Conservation (phyloP, 306 rosid species). For the Inga laurina region DNA sequence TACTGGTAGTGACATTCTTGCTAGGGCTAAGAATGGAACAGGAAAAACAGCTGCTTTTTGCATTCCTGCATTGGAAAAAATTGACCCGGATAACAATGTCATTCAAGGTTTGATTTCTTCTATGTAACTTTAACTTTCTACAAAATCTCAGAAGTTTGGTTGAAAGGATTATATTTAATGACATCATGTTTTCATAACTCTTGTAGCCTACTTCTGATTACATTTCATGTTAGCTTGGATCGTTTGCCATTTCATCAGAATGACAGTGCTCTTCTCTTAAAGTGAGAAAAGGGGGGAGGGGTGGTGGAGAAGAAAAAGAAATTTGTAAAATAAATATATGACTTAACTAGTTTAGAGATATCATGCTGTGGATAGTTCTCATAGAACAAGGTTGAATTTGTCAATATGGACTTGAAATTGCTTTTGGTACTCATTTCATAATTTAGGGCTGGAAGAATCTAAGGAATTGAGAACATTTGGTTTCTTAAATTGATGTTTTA, state of each 20-base stretch:
- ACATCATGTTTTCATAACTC: slow-evolving; percentile 4
- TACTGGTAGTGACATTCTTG: slow-evolving; percentile 99
- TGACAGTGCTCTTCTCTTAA: not conserved
- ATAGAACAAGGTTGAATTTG: not conserved
- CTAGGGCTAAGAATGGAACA: slow-evolving; percentile 97
- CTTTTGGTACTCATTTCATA: not conserved
- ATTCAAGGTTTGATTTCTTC: slow-evolving; percentile 67
- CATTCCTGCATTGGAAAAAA: slow-evolving; percentile 96
- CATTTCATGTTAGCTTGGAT: not conserved
- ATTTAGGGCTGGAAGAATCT: not conserved
- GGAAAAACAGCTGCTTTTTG: slow-evolving; percentile 99
- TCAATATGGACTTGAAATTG: not conserved
- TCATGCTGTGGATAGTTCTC: not conserved
- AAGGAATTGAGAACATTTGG: not conserved
- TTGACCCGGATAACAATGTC: slow-evolving; percentile 86
- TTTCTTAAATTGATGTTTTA: not conserved
- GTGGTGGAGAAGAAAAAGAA: not conserved
- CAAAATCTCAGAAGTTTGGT: not conserved
- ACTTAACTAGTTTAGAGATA: not conserved
- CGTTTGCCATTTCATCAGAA: not conserved
- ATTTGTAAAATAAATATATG: not conserved
- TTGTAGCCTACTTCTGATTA: not conserved
- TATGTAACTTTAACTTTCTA: not conserved
- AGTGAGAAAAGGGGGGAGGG: not conserved
- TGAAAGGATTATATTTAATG: slow-evolving; percentile 8